Evolutionary conservation across 2,329 filamentous ascomycete species (phyloP).

Genomic region (Neoarthrinium moseri): DNA sequence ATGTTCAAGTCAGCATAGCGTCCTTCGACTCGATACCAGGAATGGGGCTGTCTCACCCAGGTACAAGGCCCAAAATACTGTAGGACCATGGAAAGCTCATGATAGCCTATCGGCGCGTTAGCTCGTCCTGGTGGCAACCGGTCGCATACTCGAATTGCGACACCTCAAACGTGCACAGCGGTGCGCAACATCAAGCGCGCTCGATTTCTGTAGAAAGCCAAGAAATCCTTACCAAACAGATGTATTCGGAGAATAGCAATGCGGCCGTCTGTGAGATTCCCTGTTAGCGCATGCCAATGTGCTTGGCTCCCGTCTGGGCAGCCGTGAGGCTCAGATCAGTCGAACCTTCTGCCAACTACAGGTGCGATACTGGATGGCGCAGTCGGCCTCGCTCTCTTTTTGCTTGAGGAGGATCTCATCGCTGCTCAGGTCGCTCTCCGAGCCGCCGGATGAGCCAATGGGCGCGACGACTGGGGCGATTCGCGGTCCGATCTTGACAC

Average conservation of each 20-base stretch:
- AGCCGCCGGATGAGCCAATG: constrained; percentile 21
- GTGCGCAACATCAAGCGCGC: too few relatives aligned
- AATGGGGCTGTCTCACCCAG: constrained; percentile 49
- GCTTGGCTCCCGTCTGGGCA: constrained; percentile 13
- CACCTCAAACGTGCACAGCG: too few relatives aligned
- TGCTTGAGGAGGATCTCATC: constrained; percentile 59
- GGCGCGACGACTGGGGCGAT: constrained; percentile 43
- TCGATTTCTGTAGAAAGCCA: too few relatives aligned
- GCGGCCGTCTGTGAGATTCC: constrained; percentile 66
- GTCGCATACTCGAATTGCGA: too few relatives aligned
- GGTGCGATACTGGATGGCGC: constrained; percentile 86
- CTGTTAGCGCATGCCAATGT: constrained; percentile 12
- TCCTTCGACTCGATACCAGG: neutral
- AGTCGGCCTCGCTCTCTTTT: constrained; percentile 72
- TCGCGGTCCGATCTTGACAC: constrained; percentile 47
- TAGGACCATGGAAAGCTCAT: constrained; percentile 98
- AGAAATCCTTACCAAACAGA: constrained; percentile 71
- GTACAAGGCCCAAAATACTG: constrained; percentile 80
- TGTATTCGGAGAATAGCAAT: constrained; percentile 91
- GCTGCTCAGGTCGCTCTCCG: constrained; percentile 45
- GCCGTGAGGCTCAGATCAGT: constrained; percentile 7
- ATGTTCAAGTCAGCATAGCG: neutral
- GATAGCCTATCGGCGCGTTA: constrained; percentile 53
- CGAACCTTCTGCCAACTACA: constrained; percentile 87
- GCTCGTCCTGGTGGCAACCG: too few relatives aligned